Evolutionary conservation across 2,329 filamentous ascomycete species (phyloP), one percentile per base, ranked within the genome.

Genomic region (Shiraia bambusicola): DNA sequence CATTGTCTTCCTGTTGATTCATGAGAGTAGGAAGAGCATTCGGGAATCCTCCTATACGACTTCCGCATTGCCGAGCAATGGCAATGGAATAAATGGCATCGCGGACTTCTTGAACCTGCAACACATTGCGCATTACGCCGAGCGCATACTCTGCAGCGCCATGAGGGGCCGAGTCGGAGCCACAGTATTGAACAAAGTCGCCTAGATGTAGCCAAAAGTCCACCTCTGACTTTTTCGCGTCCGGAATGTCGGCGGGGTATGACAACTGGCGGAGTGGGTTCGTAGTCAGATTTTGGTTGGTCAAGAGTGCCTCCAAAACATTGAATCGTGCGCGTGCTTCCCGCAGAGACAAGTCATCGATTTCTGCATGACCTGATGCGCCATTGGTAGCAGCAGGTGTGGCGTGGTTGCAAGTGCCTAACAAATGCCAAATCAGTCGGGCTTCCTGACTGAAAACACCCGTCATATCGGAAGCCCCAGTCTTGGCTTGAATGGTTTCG

Each of bases 61-160:
- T 82, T 32, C 86, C 83, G 35, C 90, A 76, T 49, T 91, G 82
- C 17, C 89, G 83, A 12, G 87, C 83, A 40, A 95, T 81, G 7
- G 87, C 88, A 52, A 95, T 85, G 0, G 88, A 93, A 69, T 95
- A 95, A 42, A 96, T 80, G 13, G 95, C 85, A 64, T 96, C 90
- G 38, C 91, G 83, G 59, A 92, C 93, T 70, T 96, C 91, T 16
- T 85, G 80, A 34, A 86, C 86, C 54, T 89, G 86, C 10, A 95
- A 76, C 15, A 92, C 76, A 41, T 78, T 78, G 24, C 88, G 83
- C 66, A 89, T 80, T 37, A 77, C 77, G 4, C 69, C 69, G 22
- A 95, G 72, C 1, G 81, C 79, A 17, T 82, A 78, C 38, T 90
- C 84, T 26, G 88, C 80, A 39, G 78, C 75, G 54, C 77, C 81